These are phyloP conservation scores for Rhynchosporium graminicola DNA, from an alignment of 2,329 filamentous ascomycete species.

Conservation along the genomic window DNA sequence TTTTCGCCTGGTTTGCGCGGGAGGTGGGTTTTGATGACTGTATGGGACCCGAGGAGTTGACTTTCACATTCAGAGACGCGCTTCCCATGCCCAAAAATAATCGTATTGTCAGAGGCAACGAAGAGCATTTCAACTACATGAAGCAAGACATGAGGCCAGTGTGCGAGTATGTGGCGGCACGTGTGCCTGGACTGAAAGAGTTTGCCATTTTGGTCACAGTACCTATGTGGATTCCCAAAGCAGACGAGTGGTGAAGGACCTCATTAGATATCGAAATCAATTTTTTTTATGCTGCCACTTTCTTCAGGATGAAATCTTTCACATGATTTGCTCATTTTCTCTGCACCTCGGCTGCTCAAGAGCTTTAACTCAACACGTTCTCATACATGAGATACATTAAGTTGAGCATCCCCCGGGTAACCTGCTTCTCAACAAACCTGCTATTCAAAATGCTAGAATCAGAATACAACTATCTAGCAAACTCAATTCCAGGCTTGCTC, in stretches of 20 bases:
- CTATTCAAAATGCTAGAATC: no score
- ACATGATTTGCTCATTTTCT: background rate
- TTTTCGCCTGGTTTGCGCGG: constrained; percentile 19
- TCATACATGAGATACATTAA: no score
- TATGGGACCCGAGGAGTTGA: constrained; percentile 3
- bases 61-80: constrained; percentile 20
- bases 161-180: constrained; percentile 9
- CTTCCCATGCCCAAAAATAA: constrained; percentile 13
- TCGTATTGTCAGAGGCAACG: constrained; percentile 4
- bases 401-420: no score
- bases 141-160: constrained; percentile 13
- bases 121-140: constrained; percentile 22
- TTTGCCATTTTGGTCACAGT: constrained; percentile 22
- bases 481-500: no score
- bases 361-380: no score
- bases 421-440: no score
- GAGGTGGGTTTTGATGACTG: background rate
- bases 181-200: constrained; percentile 13
- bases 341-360: no score
- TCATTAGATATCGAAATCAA: background rate
- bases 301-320: background rate
- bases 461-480: no score
- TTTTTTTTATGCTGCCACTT: background rate
- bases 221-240: constrained; percentile 6
- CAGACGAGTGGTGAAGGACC: background rate